These are phyloP conservation scores for Clonostachys chloroleuca DNA, from an alignment of 2,329 filamentous ascomycete species.

Conservation along the genomic window DNA sequence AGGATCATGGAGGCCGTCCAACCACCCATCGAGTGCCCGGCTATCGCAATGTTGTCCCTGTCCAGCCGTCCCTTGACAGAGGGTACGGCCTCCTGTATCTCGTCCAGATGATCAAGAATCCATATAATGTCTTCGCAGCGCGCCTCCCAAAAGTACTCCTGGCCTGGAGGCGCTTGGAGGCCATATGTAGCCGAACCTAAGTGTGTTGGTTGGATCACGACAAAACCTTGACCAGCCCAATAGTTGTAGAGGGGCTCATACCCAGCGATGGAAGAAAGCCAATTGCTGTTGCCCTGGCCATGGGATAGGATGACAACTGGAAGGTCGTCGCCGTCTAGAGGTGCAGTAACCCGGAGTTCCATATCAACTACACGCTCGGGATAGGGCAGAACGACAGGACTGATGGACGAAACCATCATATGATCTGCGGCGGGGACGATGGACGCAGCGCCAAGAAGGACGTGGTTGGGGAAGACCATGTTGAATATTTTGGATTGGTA, in stretches of 20 bases:
- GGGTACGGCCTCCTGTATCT: slow-evolving; percentile 11
- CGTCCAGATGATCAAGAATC: slow-evolving; percentile 14
- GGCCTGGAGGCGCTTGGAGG: slow-evolving; percentile 2
- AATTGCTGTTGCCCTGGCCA: slow-evolving; percentile 16
- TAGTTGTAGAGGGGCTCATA: slow-evolving; percentile 15
- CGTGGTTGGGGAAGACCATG: slow-evolving; percentile 14
- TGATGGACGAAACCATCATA: slow-evolving; percentile 12
- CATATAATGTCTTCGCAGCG: slow-evolving; percentile 11
- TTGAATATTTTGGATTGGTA: background rate
- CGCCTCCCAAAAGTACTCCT: slow-evolving; percentile 10
- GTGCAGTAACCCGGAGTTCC: slow-evolving; percentile 12
- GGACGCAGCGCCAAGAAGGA: slow-evolving; percentile 12
- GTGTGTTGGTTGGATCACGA: slow-evolving; percentile 15
- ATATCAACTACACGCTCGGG: slow-evolving; percentile 11
- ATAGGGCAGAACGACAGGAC: slow-evolving; percentile 10
- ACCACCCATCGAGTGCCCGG: slow-evolving; percentile 15
- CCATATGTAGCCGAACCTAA: background rate
- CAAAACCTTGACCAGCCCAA: slow-evolving; percentile 17
- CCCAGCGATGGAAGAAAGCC: slow-evolving; percentile 13
- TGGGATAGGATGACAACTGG: slow-evolving; percentile 17
- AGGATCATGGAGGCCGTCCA: slow-evolving; percentile 10
- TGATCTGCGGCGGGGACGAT: slow-evolving; percentile 10
- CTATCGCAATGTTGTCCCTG: slow-evolving; percentile 11
- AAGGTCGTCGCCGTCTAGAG: slow-evolving; percentile 1
- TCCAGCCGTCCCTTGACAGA: slow-evolving; percentile 14